phyloP scores from a whole-genome alignment of 768 basidiomycete species.

The Exidia glandulosa region DNA sequence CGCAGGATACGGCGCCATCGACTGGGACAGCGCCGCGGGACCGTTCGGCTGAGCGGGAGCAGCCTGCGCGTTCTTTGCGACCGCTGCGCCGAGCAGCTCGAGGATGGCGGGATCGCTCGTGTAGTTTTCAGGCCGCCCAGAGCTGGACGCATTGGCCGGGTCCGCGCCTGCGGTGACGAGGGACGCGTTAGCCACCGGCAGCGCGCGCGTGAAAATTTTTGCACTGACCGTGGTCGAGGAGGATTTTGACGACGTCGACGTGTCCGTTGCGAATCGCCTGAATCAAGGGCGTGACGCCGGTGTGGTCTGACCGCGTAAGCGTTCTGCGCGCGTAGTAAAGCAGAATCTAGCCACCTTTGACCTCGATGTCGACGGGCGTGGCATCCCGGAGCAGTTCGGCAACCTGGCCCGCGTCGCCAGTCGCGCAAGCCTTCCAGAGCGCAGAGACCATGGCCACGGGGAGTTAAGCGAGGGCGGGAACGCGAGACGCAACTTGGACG shows the following conservation, averaged over 20 bases:
- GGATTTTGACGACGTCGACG: constrained; percentile 55
- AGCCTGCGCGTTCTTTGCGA: constrained; percentile 7
- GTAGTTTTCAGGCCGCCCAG: constrained; percentile 57
- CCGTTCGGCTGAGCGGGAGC: constrained; percentile 43
- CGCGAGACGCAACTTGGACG: constrained; percentile 4
- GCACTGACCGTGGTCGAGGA: constrained; percentile 58
- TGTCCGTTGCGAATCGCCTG: constrained; percentile 74
- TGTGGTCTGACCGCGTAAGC: constrained; percentile 42
- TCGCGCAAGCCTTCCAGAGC: constrained; percentile 68
- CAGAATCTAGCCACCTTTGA: constrained; percentile 49
- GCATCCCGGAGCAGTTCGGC: constrained; percentile 44
- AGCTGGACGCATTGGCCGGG: constrained; percentile 51
- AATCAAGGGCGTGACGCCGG: constrained; percentile 74
- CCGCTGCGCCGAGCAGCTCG: constrained; percentile 49
- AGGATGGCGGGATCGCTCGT: constrained; percentile 60
- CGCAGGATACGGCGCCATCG: constrained; percentile 24
- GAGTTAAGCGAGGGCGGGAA: constrained; percentile 9
- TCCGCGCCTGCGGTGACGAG: constrained; percentile 60
- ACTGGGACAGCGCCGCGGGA: constrained; percentile 23
- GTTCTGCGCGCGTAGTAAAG: constrained; percentile 1
- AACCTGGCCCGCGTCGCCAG: constrained; percentile 58
- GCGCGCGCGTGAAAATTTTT: constrained; percentile 5
- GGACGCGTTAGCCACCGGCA: constrained; percentile 16
- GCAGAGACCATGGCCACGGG: constrained; percentile 58
- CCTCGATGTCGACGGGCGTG: constrained; percentile 60